A percentile compares a stretch with the other conserved stretches of the same genome.
Conservation (phyloP, 75 land plant genomes). For the Selaginella tamariscina region DNA sequence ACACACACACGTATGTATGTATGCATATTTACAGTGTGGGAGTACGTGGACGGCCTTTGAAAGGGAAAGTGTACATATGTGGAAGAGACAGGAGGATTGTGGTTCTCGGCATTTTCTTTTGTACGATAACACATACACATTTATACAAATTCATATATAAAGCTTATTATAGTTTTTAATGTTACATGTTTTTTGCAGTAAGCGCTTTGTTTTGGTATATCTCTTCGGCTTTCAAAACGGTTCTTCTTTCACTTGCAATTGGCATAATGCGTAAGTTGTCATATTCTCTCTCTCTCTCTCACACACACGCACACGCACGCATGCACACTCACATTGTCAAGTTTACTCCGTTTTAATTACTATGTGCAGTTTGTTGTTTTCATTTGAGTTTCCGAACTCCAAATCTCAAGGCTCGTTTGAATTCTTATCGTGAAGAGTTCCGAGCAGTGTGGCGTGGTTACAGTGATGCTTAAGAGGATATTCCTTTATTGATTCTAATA, state of each 20-base stretch:
- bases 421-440: conserved; percentile 94
- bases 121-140: conserved; percentile 16
- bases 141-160: neutral
- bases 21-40: conserved; percentile 50
- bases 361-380: conserved; percentile 45
- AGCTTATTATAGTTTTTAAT: neutral
- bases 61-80: conserved; percentile 76
- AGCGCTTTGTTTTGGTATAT: conserved; percentile 71
- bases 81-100: conserved; percentile 77
- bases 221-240: conserved; percentile 59
- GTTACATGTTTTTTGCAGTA: conserved; percentile 34
- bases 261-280: conserved; percentile 53
- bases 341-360: neutral
- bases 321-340: neutral
- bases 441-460: conserved; percentile 98
- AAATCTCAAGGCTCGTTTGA: conserved; percentile 87
- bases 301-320: neutral
- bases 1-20: neutral
- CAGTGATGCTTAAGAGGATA: conserved; percentile 37
- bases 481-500: too few relatives aligned
- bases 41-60: conserved; percentile 75
- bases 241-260: conserved; percentile 57
- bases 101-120: conserved; percentile 43
- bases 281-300: neutral
- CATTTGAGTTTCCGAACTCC: conserved; percentile 95